Conservation (phyloP, 73 alveolate species). For the Stentor coeruleus region DNA sequence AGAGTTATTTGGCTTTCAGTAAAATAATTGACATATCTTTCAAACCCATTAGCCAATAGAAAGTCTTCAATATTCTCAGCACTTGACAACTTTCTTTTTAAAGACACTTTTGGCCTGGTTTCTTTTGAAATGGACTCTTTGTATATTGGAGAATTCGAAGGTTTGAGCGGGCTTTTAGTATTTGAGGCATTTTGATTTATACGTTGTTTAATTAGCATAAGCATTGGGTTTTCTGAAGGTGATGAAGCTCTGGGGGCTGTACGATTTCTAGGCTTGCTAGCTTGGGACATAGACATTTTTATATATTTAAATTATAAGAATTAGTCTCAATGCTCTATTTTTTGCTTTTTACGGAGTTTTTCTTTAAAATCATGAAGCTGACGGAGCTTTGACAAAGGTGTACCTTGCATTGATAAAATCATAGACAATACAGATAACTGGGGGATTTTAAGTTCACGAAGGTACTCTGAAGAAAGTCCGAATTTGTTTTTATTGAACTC, state of each 20-base stretch:
- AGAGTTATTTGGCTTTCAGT: background rate
- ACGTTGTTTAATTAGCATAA: background rate
- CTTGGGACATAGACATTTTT: no score
- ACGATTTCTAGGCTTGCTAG: no score
- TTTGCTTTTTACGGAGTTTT: background rate
- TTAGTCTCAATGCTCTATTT: background rate
- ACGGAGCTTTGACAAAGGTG: slow-evolving; percentile 4
- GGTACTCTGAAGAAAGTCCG: background rate
- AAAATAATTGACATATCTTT: background rate
- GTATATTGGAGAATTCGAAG: background rate
- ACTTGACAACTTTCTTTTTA: no score
- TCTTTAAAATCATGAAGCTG: slow-evolving; percentile 5
- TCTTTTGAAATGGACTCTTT: background rate
- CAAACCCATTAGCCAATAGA: background rate
- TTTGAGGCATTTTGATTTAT: background rate
- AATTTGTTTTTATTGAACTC: background rate
- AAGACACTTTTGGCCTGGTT: no score
- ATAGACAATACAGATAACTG: background rate
- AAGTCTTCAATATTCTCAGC: background rate
- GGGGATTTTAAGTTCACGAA: slow-evolving; percentile 5
- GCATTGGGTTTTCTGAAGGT: background rate
- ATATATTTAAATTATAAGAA: no score
- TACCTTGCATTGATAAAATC: slow-evolving; percentile 21
- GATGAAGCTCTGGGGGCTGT: background rate
- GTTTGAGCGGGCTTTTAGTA: background rate